Conservation (phyloP, 495 filamentous ascomycete species). For the Immersiella caudata region DNA sequence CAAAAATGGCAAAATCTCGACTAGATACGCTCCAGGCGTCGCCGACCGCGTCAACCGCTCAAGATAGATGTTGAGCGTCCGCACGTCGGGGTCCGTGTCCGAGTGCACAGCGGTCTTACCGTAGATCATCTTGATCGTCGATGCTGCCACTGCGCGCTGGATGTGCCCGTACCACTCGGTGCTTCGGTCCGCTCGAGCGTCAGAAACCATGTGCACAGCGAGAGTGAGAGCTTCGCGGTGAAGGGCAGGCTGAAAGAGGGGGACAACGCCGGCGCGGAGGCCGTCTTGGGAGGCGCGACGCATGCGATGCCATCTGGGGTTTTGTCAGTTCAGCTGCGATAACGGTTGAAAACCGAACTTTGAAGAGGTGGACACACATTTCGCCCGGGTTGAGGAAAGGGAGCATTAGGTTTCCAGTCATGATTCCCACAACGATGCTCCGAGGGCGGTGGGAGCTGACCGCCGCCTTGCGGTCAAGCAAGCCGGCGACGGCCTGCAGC, state of each 20-base stretch:
- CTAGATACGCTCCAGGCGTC: constrained; percentile 1
- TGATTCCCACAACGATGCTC: constrained; percentile 7
- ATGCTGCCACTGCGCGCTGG: constrained; percentile 1
- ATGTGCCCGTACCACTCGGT: constrained; percentile 11
- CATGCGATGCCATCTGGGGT: constrained; percentile 11
- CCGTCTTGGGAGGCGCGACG: constrained; percentile 9
- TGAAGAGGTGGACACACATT: not conserved
- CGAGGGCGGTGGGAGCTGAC: not conserved
- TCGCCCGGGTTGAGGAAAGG: constrained; percentile 6
- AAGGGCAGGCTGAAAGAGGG: not conserved
- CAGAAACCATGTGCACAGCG: not conserved
- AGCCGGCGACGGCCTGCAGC: not conserved
- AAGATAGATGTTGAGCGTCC: not conserved
- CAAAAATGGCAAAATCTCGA: constrained; percentile 2
- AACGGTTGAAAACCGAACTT: not conserved
- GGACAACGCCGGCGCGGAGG: not conserved
- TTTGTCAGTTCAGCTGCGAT: not conserved
- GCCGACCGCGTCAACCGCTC: constrained; percentile 2
- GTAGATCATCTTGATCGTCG: constrained; percentile 4
- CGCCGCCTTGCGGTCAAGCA: constrained; percentile 1
- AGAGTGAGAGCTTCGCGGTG: constrained; percentile 5
- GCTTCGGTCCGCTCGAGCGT: constrained; percentile 1
- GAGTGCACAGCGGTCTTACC: not conserved
- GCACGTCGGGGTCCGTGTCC: constrained; percentile 1
- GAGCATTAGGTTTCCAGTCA: constrained; percentile 4